Percentiles rank a stretch among this genome's conserved stretches.
phyloP scores from a whole-genome alignment of 495 filamentous ascomycete species.

The Lentithecium fluviatile region DNA sequence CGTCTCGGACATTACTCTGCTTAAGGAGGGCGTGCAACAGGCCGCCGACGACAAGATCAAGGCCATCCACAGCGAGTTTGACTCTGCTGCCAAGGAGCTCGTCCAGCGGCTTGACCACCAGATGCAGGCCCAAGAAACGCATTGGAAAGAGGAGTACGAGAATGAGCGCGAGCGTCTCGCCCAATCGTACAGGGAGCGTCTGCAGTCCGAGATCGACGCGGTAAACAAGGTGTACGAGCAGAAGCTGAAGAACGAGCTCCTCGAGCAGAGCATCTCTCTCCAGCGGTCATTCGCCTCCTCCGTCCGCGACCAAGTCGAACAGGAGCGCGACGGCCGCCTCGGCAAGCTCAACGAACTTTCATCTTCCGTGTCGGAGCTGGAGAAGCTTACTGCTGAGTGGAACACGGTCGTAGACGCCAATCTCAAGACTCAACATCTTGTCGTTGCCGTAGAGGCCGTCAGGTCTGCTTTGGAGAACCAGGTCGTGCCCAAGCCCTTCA shows the following conservation, averaged over 20 bases:
- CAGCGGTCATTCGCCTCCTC: slow-evolving; percentile 77
- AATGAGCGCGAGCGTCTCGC: slow-evolving; percentile 76
- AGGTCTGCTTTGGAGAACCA: slow-evolving; percentile 68
- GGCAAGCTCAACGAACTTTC: slow-evolving; percentile 79
- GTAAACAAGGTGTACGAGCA: slow-evolving; percentile 74
- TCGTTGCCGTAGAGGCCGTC: slow-evolving; percentile 92
- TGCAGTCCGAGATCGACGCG: slow-evolving; percentile 70
- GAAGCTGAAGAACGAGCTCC: slow-evolving; percentile 75
- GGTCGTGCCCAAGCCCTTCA: slow-evolving; percentile 75
- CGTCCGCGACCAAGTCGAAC: slow-evolving; percentile 78
- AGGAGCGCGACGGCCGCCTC: slow-evolving; percentile 82
- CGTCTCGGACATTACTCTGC: slow-evolving; percentile 65
- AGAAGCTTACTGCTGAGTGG: slow-evolving; percentile 80
- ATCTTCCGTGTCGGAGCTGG: slow-evolving; percentile 72
- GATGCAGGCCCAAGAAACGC: slow-evolving; percentile 69
- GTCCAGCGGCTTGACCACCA: slow-evolving; percentile 67
- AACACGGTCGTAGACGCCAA: slow-evolving; percentile 83
- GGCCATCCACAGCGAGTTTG: slow-evolving; percentile 70
- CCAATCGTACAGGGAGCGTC: slow-evolving; percentile 72
- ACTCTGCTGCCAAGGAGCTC: slow-evolving; percentile 74
- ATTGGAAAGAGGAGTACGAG: slow-evolving; percentile 87
- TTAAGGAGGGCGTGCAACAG: slow-evolving; percentile 65
- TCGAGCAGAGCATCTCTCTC: slow-evolving; percentile 86
- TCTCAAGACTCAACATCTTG: slow-evolving; percentile 89
- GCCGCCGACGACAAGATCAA: slow-evolving; percentile 76